phyloP scores from a whole-genome alignment of 176 grass and related monocot species.

The Oryza longistaminata region DNA sequence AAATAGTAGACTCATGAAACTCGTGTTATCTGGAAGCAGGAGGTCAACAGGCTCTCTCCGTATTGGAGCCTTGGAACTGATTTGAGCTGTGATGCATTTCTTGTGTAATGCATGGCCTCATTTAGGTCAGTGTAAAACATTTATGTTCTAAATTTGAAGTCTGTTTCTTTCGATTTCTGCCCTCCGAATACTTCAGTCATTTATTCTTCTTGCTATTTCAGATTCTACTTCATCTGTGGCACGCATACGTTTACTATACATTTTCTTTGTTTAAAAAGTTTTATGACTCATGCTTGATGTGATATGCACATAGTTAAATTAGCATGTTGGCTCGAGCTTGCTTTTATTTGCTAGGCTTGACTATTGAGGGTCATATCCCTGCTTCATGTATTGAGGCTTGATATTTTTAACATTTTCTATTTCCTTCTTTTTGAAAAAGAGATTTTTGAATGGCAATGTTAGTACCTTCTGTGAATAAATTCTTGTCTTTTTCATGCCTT shows the following conservation, averaged over 20 bases:
- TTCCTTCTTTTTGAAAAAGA: neutral
- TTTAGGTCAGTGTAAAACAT: constrained; percentile 90
- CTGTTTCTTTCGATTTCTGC: constrained; percentile 52
- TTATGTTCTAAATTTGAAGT: constrained; percentile 66
- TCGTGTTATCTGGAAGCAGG: constrained; percentile 98
- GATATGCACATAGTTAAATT: constrained; percentile 14
- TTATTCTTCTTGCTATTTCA: constrained; percentile 38
- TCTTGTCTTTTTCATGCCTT: neutral
- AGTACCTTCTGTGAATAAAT: neutral
- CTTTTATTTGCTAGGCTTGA: neutral
- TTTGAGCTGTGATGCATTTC: constrained; percentile 84
- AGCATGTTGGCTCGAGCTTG: neutral
- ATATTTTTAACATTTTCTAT: neutral
- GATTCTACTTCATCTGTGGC: constrained; percentile 20
- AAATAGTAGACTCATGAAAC: constrained; percentile 75
- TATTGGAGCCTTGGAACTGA: constrained; percentile 66
- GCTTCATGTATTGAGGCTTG: neutral
- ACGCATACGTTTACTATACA: constrained; percentile 17
- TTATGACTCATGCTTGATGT: neutral
- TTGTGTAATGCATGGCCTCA: constrained; percentile 61
- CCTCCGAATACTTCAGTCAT: constrained; percentile 4
- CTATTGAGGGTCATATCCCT: constrained; percentile 2
- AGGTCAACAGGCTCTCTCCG: constrained; percentile 70
- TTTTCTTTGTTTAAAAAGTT: constrained; percentile 20
- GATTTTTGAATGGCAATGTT: neutral